These are phyloP conservation scores for Gynostemma pentaphyllum DNA, from an alignment of 306 rosid species.

Conservation along the genomic window DNA sequence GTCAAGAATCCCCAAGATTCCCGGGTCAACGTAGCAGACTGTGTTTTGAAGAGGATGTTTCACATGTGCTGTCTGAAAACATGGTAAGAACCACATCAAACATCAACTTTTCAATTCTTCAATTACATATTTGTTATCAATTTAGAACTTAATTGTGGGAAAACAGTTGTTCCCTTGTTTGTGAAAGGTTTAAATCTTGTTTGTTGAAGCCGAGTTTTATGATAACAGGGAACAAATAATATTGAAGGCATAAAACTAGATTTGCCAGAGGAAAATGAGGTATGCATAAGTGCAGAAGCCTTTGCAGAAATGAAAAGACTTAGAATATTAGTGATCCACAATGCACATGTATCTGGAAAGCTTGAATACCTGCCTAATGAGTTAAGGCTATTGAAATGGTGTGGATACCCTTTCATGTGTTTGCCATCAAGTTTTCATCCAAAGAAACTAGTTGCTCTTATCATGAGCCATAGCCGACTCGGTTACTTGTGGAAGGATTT, in stretches of 20 bases:
- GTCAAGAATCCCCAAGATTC: slow-evolving; percentile 14
- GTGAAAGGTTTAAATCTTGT: not conserved
- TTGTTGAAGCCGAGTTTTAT: too few species aligned
- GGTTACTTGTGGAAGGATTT: slow-evolving; percentile 1
- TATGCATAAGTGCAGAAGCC: not conserved
- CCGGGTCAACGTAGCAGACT: slow-evolving; percentile 20
- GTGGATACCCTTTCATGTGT: not conserved
- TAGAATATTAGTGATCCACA: not conserved
- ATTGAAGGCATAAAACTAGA: not conserved
- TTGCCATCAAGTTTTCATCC: not conserved
- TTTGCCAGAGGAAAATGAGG: not conserved
- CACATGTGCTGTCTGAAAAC: slow-evolving; percentile 12
- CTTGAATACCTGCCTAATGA: not conserved
- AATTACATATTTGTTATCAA: not conserved
- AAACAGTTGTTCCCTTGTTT: too few species aligned
- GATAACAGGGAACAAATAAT: not conserved
- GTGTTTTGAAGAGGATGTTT: slow-evolving; percentile 18
- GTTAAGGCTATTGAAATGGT: slow-evolving; percentile 4
- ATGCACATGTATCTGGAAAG: not conserved
- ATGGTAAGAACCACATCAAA: not conserved
- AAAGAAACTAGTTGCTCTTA: not conserved
- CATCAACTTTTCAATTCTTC: not conserved
- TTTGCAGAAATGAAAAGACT: not conserved
- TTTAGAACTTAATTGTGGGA: not conserved
- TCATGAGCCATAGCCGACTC: not conserved